Conservation (phyloP, 257 asterid species). For the Solanum corneliomulleri region DNA sequence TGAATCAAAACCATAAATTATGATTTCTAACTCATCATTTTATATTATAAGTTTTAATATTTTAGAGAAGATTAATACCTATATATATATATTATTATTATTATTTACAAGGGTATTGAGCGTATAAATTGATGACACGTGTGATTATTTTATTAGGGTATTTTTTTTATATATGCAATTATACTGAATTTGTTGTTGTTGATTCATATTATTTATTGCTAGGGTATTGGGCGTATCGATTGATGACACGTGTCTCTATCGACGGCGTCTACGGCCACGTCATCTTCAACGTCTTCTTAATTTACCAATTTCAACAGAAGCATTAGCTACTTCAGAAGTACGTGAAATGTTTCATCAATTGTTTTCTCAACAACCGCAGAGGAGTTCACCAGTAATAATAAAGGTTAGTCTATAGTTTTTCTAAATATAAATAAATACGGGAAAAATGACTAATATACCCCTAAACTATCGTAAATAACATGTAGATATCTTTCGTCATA, state of each 20-base stretch:
- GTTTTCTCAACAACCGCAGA: not conserved
- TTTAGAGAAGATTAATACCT: not conserved
- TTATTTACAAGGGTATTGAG: conserved; percentile 42
- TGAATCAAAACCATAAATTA: no score
- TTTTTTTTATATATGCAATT: no score
- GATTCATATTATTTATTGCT: conserved; percentile 41
- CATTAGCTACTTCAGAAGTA: conserved; percentile 39
- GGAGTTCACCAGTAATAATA: not conserved
- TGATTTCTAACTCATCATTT: no score
- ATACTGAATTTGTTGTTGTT: not conserved
- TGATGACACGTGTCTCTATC: conserved; percentile 57
- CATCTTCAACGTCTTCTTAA: conserved; percentile 59
- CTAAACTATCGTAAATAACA: no score
- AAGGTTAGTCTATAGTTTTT: not conserved
- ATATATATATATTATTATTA: not conserved
- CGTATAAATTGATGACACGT: conserved; percentile 39
- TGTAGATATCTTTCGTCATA: no score
- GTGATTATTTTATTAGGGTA: not conserved
- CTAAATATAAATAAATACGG: not conserved
- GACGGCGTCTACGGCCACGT: conserved; percentile 59
- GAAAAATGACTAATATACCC: no score
- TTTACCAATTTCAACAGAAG: conserved; percentile 45
- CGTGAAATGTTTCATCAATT: conserved; percentile 17
- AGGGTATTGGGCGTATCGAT: conserved; percentile 51
- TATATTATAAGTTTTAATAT: no score